Conservation (phyloP, 768 basidiomycete genomes). For the Zangia roseola region DNA sequence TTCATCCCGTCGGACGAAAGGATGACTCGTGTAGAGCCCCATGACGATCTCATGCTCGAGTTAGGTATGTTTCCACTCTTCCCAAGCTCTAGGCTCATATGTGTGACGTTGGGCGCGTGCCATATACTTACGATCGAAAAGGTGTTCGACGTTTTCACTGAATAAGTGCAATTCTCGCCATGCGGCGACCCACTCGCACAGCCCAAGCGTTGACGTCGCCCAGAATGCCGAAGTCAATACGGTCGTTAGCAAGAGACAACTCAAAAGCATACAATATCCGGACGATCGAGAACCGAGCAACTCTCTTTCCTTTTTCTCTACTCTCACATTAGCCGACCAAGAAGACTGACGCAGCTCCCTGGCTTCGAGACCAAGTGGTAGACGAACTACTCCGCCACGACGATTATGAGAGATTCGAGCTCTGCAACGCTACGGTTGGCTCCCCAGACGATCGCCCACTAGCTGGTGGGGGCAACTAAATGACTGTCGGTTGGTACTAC, state of each 20-base stretch:
- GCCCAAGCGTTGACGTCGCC: constrained; percentile 58
- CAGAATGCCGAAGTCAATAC: constrained; percentile 67
- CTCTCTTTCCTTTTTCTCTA: too few species aligned
- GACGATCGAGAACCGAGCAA: too few species aligned
- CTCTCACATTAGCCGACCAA: too few species aligned
- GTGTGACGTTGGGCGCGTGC: constrained; percentile 61
- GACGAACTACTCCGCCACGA: too few species aligned
- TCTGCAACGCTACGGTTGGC: too few species aligned
- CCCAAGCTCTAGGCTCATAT: constrained; percentile 1
- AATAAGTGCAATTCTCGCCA: constrained; percentile 81
- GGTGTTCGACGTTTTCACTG: constrained; percentile 82
- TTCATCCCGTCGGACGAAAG: constrained; percentile 33
- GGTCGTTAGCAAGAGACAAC: constrained; percentile 79
- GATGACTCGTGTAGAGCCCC: constrained; percentile 54
- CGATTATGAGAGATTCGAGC: too few species aligned
- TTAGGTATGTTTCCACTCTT: constrained; percentile 49
- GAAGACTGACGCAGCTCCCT: too few species aligned
- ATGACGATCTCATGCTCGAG: constrained; percentile 81
- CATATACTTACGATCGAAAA: constrained; percentile 94
- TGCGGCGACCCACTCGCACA: too few species aligned
- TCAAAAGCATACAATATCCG: constrained; percentile 73
- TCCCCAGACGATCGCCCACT: too few species aligned
- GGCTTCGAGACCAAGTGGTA: too few species aligned
- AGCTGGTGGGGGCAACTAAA: too few species aligned
- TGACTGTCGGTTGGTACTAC: too few species aligned